A percentile compares a stretch with the other conserved stretches of the same genome.
phyloP scores from a whole-genome alignment of 2,329 filamentous ascomycete species.

The Exophiala aquamarina region DNA sequence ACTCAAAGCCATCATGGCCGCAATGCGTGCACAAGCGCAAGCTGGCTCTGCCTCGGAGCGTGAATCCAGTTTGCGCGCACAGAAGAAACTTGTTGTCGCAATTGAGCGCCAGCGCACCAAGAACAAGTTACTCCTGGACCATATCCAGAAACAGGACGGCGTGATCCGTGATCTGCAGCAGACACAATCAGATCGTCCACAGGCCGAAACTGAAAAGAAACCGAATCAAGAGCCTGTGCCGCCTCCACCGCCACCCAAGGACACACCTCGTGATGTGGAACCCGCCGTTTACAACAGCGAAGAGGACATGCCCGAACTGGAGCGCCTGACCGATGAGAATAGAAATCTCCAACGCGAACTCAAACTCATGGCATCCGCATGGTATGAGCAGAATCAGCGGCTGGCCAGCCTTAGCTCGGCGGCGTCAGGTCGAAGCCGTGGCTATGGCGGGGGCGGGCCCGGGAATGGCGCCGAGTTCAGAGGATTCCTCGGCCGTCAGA shows the following conservation, averaged over 20 bases:
- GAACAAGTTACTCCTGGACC: slow-evolving; percentile 21
- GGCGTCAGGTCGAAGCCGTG: slow-evolving; percentile 39
- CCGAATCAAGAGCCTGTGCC: slow-evolving; percentile 6
- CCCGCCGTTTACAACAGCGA: not conserved
- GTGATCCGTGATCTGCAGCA: slow-evolving; percentile 23
- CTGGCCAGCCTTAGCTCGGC: slow-evolving; percentile 44
- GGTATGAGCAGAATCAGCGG: slow-evolving; percentile 48
- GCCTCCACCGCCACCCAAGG: slow-evolving; percentile 18
- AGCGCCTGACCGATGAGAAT: slow-evolving; percentile 21
- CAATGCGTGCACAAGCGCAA: slow-evolving; percentile 27
- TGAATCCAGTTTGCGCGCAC: slow-evolving; percentile 22
- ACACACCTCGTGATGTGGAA: slow-evolving; percentile 1
- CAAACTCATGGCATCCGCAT: slow-evolving; percentile 46
- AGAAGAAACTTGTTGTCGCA: slow-evolving; percentile 26
- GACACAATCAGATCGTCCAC: not conserved
- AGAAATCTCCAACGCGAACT: slow-evolving; percentile 38
- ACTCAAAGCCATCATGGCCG: slow-evolving; percentile 29
- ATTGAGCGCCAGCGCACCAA: slow-evolving; percentile 25
- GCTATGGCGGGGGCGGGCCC: slow-evolving; percentile 34
- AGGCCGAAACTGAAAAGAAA: slow-evolving; percentile 7
- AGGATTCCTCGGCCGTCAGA: slow-evolving; percentile 47
- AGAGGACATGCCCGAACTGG: slow-evolving; percentile 19
- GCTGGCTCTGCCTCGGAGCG: slow-evolving; percentile 23
- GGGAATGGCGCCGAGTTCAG: slow-evolving; percentile 38
- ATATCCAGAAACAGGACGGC: slow-evolving; percentile 24